phyloP scores from a whole-genome alignment of 2,329 filamentous ascomycete genomes.

The Alternaria rosae region DNA sequence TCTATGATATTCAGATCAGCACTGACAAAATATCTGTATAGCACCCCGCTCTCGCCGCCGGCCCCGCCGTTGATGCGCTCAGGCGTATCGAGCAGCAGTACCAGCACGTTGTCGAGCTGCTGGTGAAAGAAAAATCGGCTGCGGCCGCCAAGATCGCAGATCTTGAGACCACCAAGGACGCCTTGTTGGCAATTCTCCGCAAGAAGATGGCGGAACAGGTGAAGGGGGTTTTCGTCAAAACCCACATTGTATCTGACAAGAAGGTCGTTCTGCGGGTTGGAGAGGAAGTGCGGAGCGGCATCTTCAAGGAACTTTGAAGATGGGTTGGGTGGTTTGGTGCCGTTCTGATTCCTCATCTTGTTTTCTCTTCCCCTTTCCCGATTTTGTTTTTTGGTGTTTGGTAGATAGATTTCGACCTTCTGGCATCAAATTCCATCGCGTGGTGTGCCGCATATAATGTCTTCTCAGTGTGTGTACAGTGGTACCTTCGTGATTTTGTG shows the following conservation, averaged over 20 bases:
- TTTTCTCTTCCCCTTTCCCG: neutral
- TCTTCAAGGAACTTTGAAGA: neutral
- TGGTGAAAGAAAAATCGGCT: neutral
- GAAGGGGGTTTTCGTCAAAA: neutral
- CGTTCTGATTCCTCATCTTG: neutral
- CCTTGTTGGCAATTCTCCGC: neutral
- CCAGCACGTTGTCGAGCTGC: neutral
- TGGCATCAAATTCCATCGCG: neutral
- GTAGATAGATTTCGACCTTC: neutral
- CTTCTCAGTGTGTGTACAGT: neutral
- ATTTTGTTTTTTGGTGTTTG: neutral
- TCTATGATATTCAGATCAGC: neutral
- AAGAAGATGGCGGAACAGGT: neutral
- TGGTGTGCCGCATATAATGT: neutral
- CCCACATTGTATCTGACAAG: neutral
- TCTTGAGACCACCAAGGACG: neutral
- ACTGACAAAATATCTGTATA: neutral
- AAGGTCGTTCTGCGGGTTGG: neutral
- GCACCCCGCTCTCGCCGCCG: neutral
- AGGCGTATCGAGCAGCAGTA: neutral
- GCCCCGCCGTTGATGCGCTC: neutral
- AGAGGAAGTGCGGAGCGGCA: neutral
- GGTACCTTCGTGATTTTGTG: neutral
- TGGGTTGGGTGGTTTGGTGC: neutral
- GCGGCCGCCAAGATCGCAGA: neutral